These are phyloP conservation scores for Zangia roseola DNA, from an alignment of 768 basidiomycete species.

Conservation along the genomic window DNA sequence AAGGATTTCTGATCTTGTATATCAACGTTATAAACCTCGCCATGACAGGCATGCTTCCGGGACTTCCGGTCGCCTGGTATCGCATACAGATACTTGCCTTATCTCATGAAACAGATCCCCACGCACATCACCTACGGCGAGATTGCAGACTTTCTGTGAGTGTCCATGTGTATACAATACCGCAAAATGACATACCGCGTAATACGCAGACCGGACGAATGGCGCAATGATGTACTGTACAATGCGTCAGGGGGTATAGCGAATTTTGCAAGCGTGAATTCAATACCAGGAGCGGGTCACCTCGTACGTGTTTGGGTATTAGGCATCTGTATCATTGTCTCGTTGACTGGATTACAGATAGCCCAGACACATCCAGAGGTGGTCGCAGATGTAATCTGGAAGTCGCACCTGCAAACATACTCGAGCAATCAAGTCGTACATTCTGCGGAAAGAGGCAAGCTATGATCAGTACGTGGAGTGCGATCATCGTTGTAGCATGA, in stretches of 20 bases:
- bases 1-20: not conserved
- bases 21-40: not conserved
- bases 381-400: constrained; percentile 4
- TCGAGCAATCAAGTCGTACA: not conserved
- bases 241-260: not conserved
- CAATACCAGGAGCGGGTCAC: constrained; percentile 3
- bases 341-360: not conserved
- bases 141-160: not conserved
- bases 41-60: not conserved
- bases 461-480: not conserved
- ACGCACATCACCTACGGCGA: constrained; percentile 5
- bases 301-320: not conserved
- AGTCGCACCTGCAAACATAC: not conserved
- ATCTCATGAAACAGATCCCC: not conserved
- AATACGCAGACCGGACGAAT: not conserved
- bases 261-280: constrained; percentile 2
- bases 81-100: not conserved
- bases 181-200: too few species aligned
- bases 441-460: not conserved
- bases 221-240: not conserved
- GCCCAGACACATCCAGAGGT: constrained; percentile 1
- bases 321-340: not conserved
- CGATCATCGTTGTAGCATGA: too few species aligned
- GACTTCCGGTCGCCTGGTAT: not conserved
- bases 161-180: not conserved